Evolutionary conservation across 257 asterid species (phyloP), one percentile per base, ranked within the genome.

Genomic region (Agastache rugosa): DNA sequence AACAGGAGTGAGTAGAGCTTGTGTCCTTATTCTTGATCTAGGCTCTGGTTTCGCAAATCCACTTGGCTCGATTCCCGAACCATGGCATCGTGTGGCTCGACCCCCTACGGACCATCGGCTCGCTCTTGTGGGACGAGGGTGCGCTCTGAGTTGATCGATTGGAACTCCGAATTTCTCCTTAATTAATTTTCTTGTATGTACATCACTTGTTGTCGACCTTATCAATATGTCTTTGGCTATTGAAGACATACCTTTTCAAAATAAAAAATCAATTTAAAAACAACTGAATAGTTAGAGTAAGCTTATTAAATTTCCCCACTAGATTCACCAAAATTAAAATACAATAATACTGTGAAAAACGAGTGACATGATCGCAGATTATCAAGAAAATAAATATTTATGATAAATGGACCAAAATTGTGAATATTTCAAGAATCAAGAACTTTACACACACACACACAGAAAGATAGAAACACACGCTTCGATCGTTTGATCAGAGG

Each of bases 1-100:
- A 11, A 90, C 84, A 15, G 93, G 96, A 67, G 78, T 83, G 41
- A 88, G 82, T 14, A 90, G 27, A 72, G 92, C 93, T 20, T 73
- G 60, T 39, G 45, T 27, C 50, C 78, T 84, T 27, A 64, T 11
- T 53, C 65, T 79, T 78, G 48, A 81, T 65, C 34, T 74, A 11
- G 84, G 69, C 78, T 62, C 84, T 2, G 85, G 5, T 48, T 64
- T 61, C 2, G 70, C 42, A 58, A 80, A 54, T 51, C 86, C 85
- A 59, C 77, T 75, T 8, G 83, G 73, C 63, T 70, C 67, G 44
- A 45, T 23, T 1, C 66, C 45, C 0, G 83, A 81, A 19, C 74
- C 84, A 35, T 58, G 82, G 77, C 76, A 63, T 67, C 71, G 27
- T 16, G 68, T 51, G 77, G 80, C 80, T 73, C 75, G 83, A 82